phyloP scores from a whole-genome alignment of 805 yeast species.

The Sugiyamaella qingdaonensis region DNA sequence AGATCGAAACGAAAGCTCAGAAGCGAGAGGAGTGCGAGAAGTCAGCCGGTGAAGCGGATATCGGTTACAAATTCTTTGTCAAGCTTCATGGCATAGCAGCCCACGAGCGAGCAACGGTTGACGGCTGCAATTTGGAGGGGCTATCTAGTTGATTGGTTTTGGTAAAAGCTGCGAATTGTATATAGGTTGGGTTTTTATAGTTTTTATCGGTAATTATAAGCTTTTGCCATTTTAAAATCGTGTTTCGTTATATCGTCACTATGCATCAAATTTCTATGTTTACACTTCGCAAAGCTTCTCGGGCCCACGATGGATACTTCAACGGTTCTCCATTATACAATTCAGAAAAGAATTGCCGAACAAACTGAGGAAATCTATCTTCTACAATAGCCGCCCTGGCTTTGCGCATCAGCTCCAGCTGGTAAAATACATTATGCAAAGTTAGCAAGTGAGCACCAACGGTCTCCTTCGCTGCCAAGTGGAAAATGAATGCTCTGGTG shows the following conservation, averaged over 20 bases:
- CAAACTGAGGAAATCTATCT: constrained; percentile 37
- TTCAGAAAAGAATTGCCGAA: constrained; percentile 33
- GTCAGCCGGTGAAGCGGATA: constrained; percentile 52
- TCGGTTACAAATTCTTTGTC: constrained; percentile 52
- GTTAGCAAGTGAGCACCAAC: constrained; percentile 43
- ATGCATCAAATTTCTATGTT: constrained; percentile 29
- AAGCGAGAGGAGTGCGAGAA: constrained; percentile 54
- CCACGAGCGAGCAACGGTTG: constrained; percentile 41
- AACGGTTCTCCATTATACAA: constrained; percentile 31
- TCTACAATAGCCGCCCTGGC: constrained; percentile 38
- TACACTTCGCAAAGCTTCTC: constrained; percentile 37
- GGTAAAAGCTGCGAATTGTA: neutral
- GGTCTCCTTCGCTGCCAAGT: constrained; percentile 39
- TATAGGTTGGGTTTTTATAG: neutral
- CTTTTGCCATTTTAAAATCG: too few relatives aligned
- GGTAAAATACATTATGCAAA: constrained; percentile 41
- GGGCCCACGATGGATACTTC: constrained; percentile 41
- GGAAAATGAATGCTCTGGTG: constrained; percentile 37
- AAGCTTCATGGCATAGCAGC: constrained; percentile 43
- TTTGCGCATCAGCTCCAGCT: constrained; percentile 39
- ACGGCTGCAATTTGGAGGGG: constrained; percentile 30
- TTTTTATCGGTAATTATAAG: neutral
- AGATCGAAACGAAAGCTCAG: constrained; percentile 56
- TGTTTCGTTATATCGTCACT: neutral
- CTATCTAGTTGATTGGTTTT: constrained; percentile 6